Conservation (phyloP, 2,329 filamentous ascomycete genomes). For the Neonectria faginata region DNA sequence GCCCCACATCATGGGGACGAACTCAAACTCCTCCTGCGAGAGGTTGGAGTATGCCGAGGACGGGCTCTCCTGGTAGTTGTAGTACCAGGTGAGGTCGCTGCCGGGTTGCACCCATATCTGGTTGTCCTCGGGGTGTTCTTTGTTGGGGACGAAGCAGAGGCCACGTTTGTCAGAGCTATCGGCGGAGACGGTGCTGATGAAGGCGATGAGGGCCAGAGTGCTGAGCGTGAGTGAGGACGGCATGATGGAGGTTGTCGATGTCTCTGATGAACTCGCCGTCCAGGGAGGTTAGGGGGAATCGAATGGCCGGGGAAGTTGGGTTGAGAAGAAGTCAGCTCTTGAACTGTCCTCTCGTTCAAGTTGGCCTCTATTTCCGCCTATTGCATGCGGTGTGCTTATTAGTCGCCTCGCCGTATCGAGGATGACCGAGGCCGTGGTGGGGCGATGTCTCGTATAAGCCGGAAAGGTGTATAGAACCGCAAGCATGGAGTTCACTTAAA, state of each 20-base stretch:
- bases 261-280: not conserved
- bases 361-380: not conserved
- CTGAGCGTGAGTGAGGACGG: conserved; percentile 21
- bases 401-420: not conserved
- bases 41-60: conserved; percentile 62
- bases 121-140: conserved; percentile 69
- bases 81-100: conserved; percentile 82
- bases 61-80: conserved; percentile 77
- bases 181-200: conserved; percentile 41
- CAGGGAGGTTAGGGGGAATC: not conserved
- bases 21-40: conserved; percentile 71
- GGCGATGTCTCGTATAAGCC: not conserved
- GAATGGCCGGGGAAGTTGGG: not conserved
- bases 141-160: conserved; percentile 74
- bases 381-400: not conserved
- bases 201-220: conserved; percentile 32
- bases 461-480: not conserved
- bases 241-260: conserved; percentile 22
- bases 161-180: conserved; percentile 71
- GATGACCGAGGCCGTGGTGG: not conserved
- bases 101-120: conserved; percentile 69
- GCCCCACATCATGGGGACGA: conserved; percentile 86
- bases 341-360: not conserved
- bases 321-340: not conserved
- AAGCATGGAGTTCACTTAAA: not conserved